Evolutionary conservation across 352 stramenopile genomes (phyloP).

Genomic region (Pythium diclinum): DNA sequence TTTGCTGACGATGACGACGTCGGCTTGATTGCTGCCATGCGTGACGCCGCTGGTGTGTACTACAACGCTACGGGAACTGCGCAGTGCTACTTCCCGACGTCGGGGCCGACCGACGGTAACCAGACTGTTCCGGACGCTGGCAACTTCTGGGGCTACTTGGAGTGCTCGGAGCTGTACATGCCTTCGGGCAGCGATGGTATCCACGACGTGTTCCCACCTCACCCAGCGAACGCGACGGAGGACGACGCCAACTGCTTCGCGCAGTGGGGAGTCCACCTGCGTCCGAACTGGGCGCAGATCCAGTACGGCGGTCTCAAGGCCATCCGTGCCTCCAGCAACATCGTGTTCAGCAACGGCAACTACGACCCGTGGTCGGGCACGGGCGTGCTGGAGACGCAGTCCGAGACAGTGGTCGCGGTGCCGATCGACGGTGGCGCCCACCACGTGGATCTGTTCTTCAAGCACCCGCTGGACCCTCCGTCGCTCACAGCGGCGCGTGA

Average conservation of each 20-base stretch:
- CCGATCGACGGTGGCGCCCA: constrained; percentile 49
- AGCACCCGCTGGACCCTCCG: constrained; percentile 44
- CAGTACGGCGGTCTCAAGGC: constrained; percentile 40
- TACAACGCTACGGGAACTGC: constrained; percentile 39
- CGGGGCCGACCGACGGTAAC: neutral
- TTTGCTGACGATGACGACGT: constrained; percentile 21
- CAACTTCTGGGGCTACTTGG: constrained; percentile 44
- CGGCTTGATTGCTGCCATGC: constrained; percentile 29
- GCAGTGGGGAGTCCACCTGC: constrained; percentile 37
- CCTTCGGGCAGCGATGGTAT: constrained; percentile 41
- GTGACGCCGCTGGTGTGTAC: constrained; percentile 33
- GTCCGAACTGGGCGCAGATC: constrained; percentile 34
- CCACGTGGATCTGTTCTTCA: constrained; percentile 74
- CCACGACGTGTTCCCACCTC: constrained; percentile 67
- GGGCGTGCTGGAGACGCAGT: constrained; percentile 52
- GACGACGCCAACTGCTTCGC: constrained; percentile 40
- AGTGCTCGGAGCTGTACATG: constrained; percentile 45
- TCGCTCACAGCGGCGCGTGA: constrained; percentile 34
- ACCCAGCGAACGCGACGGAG: constrained; percentile 29
- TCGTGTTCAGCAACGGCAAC: constrained; percentile 89
- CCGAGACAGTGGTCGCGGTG: constrained; percentile 48
- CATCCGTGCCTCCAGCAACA: constrained; percentile 62
- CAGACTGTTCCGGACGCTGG: too few species aligned
- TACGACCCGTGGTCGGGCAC: constrained; percentile 81
- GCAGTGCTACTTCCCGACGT: constrained; percentile 29